A percentile compares a stretch with the other conserved stretches of the same genome.
These are phyloP conservation scores for Anethum foeniculum DNA, from an alignment of 140 eudicot genomes.

Conservation along the genomic window DNA sequence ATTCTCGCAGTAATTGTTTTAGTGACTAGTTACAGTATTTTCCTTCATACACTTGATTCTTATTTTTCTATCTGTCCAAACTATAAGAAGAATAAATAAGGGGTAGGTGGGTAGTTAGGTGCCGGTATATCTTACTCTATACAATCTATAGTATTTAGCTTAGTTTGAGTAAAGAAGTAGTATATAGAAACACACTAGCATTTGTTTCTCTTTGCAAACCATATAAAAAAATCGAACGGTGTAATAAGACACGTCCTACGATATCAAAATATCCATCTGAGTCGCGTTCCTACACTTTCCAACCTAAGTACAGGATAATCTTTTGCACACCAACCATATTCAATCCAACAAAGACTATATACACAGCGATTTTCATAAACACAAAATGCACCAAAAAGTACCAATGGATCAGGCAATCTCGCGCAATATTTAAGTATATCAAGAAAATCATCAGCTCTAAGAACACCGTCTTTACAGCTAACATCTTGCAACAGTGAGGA, in stretches of 20 bases:
- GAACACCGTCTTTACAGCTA: conserved; percentile 20
- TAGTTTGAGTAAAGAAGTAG: not conserved
- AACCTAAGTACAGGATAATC: not conserved
- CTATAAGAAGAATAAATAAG: not conserved
- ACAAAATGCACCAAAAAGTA: conserved; percentile 12
- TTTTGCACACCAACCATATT: not conserved
- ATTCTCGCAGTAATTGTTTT: not conserved
- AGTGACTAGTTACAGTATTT: not conserved
- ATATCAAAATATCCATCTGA: not conserved
- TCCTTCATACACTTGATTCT: not conserved
- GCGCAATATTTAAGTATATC: conserved; percentile 58
- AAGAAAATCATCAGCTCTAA: conserved; percentile 41
- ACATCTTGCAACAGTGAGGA: conserved; percentile 39
- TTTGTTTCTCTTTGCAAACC: not conserved
- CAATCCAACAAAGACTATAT: not conserved
- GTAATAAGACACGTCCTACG: not conserved
- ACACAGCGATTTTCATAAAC: not conserved
- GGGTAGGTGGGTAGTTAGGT: not conserved
- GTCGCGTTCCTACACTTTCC: not conserved
- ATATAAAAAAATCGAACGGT: not conserved
- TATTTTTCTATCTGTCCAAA: not conserved
- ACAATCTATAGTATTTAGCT: not conserved
- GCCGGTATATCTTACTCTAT: not conserved
- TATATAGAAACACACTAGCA: not conserved
- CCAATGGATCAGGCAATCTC: conserved; percentile 72